Evolutionary conservation across 495 filamentous ascomycete species (phyloP).

Genomic region (Bathelium albidoporum): DNA sequence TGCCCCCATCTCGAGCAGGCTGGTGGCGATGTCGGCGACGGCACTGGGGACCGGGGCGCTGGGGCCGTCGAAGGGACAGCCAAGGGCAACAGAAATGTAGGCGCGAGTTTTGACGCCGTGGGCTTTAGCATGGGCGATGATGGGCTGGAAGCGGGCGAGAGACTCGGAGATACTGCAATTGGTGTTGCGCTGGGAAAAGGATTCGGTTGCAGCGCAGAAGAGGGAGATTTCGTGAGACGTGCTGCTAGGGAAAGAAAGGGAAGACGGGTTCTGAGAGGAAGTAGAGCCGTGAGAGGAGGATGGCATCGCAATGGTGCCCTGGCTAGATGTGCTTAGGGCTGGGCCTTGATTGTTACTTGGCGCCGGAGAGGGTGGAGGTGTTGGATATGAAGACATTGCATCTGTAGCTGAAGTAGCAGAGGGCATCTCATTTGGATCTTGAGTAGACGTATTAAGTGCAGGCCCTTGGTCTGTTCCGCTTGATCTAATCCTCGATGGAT

Average conservation of each 20-base stretch:
- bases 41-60: conserved; percentile 58
- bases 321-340: conserved; percentile 30
- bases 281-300: conserved; percentile 14
- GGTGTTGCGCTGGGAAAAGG: conserved; percentile 82
- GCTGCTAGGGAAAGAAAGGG: conserved; percentile 24
- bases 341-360: conserved; percentile 31
- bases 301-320: conserved; percentile 35
- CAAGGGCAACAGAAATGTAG: conserved; percentile 90
- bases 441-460: conserved; percentile 31
- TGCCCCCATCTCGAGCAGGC: conserved; percentile 84
- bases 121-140: conserved; percentile 64
- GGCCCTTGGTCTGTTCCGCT: conserved; percentile 31
- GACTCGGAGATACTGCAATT: conserved; percentile 82
- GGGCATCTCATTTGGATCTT: conserved; percentile 36
- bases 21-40: conserved; percentile 75
- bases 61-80: conserved; percentile 88
- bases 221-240: conserved; percentile 67
- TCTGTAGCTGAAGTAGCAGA: conserved; percentile 19
- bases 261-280: conserved; percentile 4
- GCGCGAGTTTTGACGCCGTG: conserved; percentile 68
- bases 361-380: conserved; percentile 21
- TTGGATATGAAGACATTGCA: conserved; percentile 11
- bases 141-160: conserved; percentile 60
- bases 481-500: conserved; percentile 28
- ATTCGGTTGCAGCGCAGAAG: conserved; percentile 86